Percentiles rank a stretch among this genome's conserved stretches.
phyloP scores from a whole-genome alignment of 805 yeast species.

The Blastobotrys parvus region DNA sequence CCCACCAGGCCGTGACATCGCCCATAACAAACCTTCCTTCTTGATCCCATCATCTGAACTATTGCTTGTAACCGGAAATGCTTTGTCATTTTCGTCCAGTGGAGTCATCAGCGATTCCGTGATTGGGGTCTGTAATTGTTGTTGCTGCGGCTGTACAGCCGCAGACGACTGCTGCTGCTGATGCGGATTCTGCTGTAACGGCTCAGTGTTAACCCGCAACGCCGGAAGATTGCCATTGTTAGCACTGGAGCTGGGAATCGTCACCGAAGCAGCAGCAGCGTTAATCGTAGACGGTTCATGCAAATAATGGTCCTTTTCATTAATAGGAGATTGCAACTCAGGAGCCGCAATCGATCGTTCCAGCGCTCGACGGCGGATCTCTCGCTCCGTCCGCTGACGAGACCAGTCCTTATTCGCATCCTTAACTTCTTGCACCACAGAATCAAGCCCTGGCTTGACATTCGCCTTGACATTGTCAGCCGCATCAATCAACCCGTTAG shows the following conservation, averaged over 20 bases:
- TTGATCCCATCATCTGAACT: background rate
- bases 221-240: background rate
- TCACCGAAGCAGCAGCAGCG: too few species aligned
- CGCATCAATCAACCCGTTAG: slow-evolving; percentile 21
- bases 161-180: background rate
- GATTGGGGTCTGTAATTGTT: background rate
- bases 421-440: slow-evolving; percentile 26
- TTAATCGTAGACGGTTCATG: too few species aligned
- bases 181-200: background rate
- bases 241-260: background rate
- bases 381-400: slow-evolving; percentile 31
- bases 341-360: slow-evolving; percentile 25
- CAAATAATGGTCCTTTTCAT: background rate
- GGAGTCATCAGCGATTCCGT: background rate
- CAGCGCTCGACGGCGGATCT: slow-evolving; percentile 29
- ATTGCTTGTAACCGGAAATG: background rate
- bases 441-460: slow-evolving; percentile 26
- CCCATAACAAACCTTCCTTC: slow-evolving; percentile 36
- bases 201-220: background rate
- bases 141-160: background rate
- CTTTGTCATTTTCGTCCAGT: background rate
- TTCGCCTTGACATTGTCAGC: slow-evolving; percentile 21
- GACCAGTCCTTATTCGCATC: slow-evolving; percentile 32
- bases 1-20: slow-evolving; percentile 33
- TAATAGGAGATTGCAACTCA: background rate